Evolutionary conservation across 2,329 filamentous ascomycete genomes (phyloP).

Genomic region (Scedosporium apiospermum): DNA sequence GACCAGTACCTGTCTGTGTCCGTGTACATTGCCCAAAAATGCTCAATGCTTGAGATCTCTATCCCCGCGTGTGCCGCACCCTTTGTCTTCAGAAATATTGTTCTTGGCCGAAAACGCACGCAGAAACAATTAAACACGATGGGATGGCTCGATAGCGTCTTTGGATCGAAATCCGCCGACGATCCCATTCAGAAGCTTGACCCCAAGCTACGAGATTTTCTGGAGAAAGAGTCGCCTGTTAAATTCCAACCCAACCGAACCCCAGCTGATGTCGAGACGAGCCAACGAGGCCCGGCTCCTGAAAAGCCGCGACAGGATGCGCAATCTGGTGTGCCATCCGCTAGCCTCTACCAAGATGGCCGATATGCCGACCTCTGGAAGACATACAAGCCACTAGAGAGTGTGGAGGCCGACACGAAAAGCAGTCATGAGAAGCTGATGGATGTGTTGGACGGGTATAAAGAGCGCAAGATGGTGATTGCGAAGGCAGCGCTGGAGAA

Average conservation of each 20-base stretch:
- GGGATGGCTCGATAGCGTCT: conserved; percentile 49
- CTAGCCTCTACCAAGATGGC: conserved; percentile 50
- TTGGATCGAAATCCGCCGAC: conserved; percentile 34
- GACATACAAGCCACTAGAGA: conserved; percentile 65
- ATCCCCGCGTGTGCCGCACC: no score
- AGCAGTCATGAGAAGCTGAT: conserved; percentile 71
- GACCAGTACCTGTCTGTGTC: no score
- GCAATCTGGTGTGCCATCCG: conserved; percentile 29
- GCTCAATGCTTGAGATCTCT: no score
- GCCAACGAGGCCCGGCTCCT: conserved; percentile 7
- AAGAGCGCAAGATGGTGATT: conserved; percentile 69
- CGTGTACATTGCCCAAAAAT: no score
- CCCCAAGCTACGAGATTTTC: conserved; percentile 72
- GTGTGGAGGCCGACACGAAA: conserved; percentile 60
- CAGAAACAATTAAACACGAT: conserved; percentile 22
- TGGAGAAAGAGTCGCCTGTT: conserved; percentile 70
- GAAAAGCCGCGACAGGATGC: conserved; percentile 11
- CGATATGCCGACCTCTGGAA: conserved; percentile 83
- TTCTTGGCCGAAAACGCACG: not conserved
- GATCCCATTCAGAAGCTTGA: conserved; percentile 68
- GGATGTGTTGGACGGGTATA: conserved; percentile 74
- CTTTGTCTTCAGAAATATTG: no score
- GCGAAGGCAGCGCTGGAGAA: conserved; percentile 83
- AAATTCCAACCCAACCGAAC: conserved; percentile 43
- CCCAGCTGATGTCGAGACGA: conserved; percentile 4